Conservation (phyloP, 1,139 yeast genomes). For the Pichia sp. region DNA sequence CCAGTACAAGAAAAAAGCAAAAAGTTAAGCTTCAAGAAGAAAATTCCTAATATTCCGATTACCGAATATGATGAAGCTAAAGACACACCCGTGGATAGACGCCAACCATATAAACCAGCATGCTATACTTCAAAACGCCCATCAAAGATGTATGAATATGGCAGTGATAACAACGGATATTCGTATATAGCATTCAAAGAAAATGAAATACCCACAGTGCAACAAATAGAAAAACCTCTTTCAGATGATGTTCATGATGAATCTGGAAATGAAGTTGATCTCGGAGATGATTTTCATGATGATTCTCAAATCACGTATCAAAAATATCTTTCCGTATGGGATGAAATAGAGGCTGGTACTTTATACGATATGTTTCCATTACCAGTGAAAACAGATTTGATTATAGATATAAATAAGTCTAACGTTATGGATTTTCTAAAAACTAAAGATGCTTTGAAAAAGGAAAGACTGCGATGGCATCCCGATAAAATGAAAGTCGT, state of each 20-base stretch:
- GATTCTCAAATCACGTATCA: conserved; percentile 19
- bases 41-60: not conserved
- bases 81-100: not conserved
- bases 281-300: not conserved
- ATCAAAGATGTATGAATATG: conserved; percentile 31
- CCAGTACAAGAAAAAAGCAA: not conserved
- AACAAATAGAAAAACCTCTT: not conserved
- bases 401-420: conserved; percentile 20
- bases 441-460: conserved; percentile 32
- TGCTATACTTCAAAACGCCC: not conserved
- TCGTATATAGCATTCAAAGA: conserved; percentile 26
- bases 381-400: conserved; percentile 23
- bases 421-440: conserved; percentile 31
- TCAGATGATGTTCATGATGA: not conserved
- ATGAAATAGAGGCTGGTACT: conserved; percentile 14
- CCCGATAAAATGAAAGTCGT: conserved; percentile 50
- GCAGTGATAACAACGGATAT: conserved; percentile 37
- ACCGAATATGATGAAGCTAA: not conserved
- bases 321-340: conserved; percentile 32
- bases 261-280: not conserved
- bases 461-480: conserved; percentile 65
- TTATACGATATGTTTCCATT: conserved; percentile 14
- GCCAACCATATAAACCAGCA: too few relatives aligned
- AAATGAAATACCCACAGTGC: conserved; percentile 13
- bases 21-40: not conserved